Evolutionary conservation across 1,284 basidiomycete genomes (phyloP).

Genomic region (Cryptococcus sp.): DNA sequence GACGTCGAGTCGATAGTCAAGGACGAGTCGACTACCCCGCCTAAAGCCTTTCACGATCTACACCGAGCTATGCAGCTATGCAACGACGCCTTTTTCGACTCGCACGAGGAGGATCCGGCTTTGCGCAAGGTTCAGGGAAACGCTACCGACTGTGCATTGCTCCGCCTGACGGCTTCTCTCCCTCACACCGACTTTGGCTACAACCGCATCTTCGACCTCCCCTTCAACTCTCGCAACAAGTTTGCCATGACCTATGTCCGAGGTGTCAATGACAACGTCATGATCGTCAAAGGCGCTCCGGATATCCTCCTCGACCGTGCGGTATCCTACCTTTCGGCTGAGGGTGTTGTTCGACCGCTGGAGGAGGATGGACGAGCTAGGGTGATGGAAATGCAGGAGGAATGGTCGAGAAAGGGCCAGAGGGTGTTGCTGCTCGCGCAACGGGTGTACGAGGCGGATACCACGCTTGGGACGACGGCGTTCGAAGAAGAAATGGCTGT

Average conservation of each 20-base stretch:
- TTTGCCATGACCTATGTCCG: constrained; percentile 51
- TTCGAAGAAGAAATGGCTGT: constrained; percentile 1
- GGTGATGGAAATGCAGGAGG: constrained; percentile 46
- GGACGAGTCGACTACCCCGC: constrained; percentile 16
- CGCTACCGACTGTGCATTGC: constrained; percentile 55
- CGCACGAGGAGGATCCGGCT: constrained; percentile 36
- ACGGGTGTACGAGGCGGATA: background rate
- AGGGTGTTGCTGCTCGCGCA: constrained; percentile 44
- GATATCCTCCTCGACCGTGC: constrained; percentile 52
- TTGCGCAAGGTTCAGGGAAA: constrained; percentile 55
- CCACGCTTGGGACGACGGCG: background rate
- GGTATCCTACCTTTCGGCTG: constrained; percentile 37
- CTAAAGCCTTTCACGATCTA: constrained; percentile 2
- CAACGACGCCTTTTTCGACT: constrained; percentile 56
- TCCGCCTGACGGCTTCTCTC: constrained; percentile 53
- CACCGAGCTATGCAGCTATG: constrained; percentile 42
- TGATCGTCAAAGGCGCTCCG: constrained; percentile 49
- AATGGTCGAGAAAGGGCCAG: constrained; percentile 54
- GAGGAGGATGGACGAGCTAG: constrained; percentile 19
- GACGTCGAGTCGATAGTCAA: background rate
- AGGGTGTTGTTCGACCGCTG: constrained; percentile 42
- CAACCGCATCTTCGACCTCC: constrained; percentile 36
- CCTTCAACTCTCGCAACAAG: constrained; percentile 58
- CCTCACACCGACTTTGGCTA: constrained; percentile 5
- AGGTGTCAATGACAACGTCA: background rate